phyloP scores from a whole-genome alignment of 75 land plant genomes.

The Gnetum montanum region DNA sequence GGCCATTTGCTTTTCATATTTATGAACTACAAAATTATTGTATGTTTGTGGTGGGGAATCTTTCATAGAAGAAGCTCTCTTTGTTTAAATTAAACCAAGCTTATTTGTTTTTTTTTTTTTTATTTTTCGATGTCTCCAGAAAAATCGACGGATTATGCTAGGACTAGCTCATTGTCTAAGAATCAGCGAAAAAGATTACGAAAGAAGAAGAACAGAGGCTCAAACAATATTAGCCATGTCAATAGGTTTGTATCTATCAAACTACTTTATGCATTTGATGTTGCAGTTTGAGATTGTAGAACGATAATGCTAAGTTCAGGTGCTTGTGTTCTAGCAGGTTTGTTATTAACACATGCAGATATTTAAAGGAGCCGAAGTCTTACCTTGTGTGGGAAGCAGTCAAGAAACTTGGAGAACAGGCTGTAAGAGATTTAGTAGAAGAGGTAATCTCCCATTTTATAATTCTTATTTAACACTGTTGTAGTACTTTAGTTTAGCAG shows the following conservation, averaged over 20 bases:
- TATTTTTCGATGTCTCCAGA: too few species aligned
- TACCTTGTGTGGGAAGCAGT: constrained; percentile 66
- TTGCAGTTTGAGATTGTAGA: neutral
- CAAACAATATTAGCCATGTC: neutral
- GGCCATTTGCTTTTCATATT: too few species aligned
- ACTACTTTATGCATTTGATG: neutral
- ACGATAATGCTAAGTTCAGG: neutral
- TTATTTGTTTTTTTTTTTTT: too few species aligned
- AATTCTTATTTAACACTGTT: too few species aligned
- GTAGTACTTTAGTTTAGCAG: too few species aligned
- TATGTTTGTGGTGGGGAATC: too few species aligned
- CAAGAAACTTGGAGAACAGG: constrained; percentile 62
- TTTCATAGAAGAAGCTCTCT: too few species aligned
- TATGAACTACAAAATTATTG: too few species aligned
- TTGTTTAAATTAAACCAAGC: too few species aligned
- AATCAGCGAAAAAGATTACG: neutral
- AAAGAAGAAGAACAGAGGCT: neutral
- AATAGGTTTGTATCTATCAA: neutral
- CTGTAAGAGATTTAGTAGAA: constrained; percentile 51
- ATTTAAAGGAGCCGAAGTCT: constrained; percentile 57
- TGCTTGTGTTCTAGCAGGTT: constrained; percentile 30
- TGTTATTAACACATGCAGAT: constrained; percentile 54
- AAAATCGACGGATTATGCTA: too few species aligned
- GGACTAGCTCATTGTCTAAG: too few species aligned
- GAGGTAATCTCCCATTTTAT: constrained; percentile 67